These are phyloP conservation scores for Xylariaceae sp. DNA, from an alignment of 2,329 filamentous ascomycete genomes.

Conservation along the genomic window DNA sequence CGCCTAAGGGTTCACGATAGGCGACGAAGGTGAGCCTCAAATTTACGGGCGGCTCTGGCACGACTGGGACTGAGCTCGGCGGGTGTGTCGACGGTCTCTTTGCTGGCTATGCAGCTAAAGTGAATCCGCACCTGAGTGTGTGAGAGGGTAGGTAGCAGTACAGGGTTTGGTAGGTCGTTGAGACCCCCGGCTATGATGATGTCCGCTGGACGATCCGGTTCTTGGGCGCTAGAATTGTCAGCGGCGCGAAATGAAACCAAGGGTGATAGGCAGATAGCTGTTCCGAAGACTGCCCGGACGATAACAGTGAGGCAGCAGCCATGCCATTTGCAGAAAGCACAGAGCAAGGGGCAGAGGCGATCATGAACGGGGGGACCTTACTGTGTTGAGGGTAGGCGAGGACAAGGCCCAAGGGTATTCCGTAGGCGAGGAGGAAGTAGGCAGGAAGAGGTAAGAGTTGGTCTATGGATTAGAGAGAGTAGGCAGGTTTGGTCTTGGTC, in stretches of 20 bases:
- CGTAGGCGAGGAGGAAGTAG: too few species aligned
- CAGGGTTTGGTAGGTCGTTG: background rate
- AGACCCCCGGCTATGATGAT: conserved; percentile 3
- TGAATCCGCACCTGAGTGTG: too few species aligned
- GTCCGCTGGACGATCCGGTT: background rate
- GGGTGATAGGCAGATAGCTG: conserved; percentile 1
- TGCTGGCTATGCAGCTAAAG: background rate
- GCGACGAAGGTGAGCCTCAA: background rate
- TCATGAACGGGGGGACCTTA: background rate
- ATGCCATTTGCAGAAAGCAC: conserved; percentile 6
- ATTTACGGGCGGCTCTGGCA: background rate
- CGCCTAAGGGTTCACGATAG: background rate
- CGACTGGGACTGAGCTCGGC: background rate
- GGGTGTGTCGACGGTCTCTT: background rate
- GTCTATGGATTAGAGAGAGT: too few species aligned
- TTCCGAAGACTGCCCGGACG: background rate
- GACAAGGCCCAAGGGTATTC: background rate
- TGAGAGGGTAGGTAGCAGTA: too few species aligned
- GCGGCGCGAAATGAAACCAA: conserved; percentile 13
- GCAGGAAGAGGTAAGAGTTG: too few species aligned
- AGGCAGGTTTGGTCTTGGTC: too few species aligned
- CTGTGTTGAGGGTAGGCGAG: background rate
- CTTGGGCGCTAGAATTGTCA: background rate
- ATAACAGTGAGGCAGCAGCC: conserved; percentile 11
- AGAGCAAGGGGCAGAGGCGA: conserved; percentile 9